Percentiles rank a stretch among this genome's conserved stretches.
Conservation (phyloP, 371 early-diverging fungal genomes). For the Syncephalastrum sp. region DNA sequence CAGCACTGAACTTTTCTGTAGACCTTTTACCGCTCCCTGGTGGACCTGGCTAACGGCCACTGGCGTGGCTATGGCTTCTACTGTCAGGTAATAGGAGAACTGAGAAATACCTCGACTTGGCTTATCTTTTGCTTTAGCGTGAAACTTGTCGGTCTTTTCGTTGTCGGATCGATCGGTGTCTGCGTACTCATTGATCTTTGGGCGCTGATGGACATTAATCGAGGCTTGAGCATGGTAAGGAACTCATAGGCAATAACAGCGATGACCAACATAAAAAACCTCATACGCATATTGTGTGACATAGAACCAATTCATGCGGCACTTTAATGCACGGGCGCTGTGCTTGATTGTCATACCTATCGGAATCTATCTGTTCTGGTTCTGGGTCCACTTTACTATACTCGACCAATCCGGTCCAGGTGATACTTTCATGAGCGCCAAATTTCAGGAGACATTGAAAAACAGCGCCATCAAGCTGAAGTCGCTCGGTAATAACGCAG, state of each 20-base stretch:
- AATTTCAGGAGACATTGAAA: conserved; percentile 85
- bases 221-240: conserved; percentile 71
- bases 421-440: conserved; percentile 88
- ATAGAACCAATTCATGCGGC: conserved; percentile 65
- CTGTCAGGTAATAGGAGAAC: conserved; percentile 50
- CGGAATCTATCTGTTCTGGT: conserved; percentile 72
- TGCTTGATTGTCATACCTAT: conserved; percentile 79
- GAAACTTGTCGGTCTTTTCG: conserved; percentile 95
- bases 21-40: conserved; percentile 61
- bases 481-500: conserved; percentile 32
- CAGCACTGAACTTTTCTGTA: conserved; percentile 30
- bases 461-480: conserved; percentile 74
- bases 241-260: too few species aligned
- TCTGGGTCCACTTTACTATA: conserved; percentile 82
- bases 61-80: conserved; percentile 69
- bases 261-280: background rate
- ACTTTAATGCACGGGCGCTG: conserved; percentile 66
- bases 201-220: conserved; percentile 82
- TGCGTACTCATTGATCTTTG: conserved; percentile 91
- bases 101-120: too few species aligned
- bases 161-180: conserved; percentile 81
- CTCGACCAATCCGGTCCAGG: conserved; percentile 86
- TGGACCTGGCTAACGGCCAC: conserved; percentile 77
- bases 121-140: conserved; percentile 54
- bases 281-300: background rate